These are phyloP conservation scores for Psidium friedrichsthalianum DNA, from an alignment of 345 rosid genomes.

Conservation along the genomic window DNA sequence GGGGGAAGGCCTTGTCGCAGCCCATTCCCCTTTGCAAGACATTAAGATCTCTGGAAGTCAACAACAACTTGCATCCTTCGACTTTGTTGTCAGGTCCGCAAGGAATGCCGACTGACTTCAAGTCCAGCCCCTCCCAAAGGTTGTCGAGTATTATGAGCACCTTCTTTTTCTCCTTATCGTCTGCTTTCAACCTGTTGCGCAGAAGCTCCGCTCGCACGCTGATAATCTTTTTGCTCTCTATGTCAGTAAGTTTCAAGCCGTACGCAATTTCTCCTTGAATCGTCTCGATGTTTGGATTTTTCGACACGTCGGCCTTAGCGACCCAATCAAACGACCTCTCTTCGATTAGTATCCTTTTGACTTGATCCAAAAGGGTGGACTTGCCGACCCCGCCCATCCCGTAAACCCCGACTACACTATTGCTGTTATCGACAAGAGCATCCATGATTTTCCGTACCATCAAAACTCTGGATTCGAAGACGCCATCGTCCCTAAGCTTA, in stretches of 20 bases:
- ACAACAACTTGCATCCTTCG: not conserved
- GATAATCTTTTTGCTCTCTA: too few species aligned
- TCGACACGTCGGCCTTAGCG: not conserved
- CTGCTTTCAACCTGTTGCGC: fast-evolving
- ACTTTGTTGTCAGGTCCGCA: not conserved
- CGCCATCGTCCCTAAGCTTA: fast-evolving
- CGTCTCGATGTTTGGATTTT: not conserved
- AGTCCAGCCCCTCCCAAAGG: not conserved
- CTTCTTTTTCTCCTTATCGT: fast-evolving
- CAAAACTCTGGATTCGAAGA: fast-evolving
- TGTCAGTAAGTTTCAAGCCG: not conserved
- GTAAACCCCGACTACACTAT: not conserved
- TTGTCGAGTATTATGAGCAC: not conserved
- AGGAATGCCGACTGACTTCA: not conserved
- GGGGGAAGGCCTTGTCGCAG: not conserved
- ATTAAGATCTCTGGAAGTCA: not conserved
- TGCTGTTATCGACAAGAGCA: not conserved
- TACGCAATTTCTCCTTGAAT: not conserved
- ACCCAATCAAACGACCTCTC: fast-evolving
- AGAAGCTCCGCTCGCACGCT: not conserved
- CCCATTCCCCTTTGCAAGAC: not conserved
- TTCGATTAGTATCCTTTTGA: fast-evolving
- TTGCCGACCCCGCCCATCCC: not conserved
- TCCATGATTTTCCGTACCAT: not conserved
- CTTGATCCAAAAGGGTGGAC: not conserved